Base-by-base conservation (phyloP, 352 stramenopile species). In the Elongisporangium prolatum region DNA sequence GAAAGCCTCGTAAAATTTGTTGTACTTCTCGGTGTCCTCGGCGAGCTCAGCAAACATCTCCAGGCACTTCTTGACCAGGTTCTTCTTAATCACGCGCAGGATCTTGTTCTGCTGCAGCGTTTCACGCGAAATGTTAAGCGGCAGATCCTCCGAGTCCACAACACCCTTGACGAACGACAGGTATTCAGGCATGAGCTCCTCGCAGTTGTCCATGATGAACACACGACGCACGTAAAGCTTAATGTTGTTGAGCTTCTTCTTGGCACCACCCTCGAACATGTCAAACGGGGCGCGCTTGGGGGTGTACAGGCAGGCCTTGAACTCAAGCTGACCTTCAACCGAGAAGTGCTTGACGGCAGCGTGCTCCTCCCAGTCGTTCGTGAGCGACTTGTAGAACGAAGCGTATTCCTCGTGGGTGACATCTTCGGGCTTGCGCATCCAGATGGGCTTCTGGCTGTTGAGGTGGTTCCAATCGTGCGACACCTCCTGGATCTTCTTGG, bases 131-230 rank as follows among this genome's bases (percentile, higher is more conserved):
- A 99, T 99, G 89, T 99, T 99, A 14, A 99, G 84, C 44, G 97
- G 98, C 67, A 99, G 77, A 83, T 99, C 98, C 75, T 99, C 97
- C 59, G 90, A 98, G 77, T 99, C 97, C n/a, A 99, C 98, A 54
- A 99, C 95, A 82, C 98, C 98, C 88, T 98, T 98, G 59, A 99
- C 86, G 74, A 99, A 99, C 62, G 86, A 91, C 50, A 99, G 83
- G 87, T 98, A 99, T 79, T 99, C 97, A 24, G 97, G 98, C 97
- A 99, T 99, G 59, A 99, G 72, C 61, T 99, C 97, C 79, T 99
- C 97, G 74, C 97, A 99, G 87, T 99, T 99, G 88, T 99, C 97
- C 97, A 99, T 99, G 84, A 99, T 99, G 82, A 99, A 99, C 60
- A 99, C 98, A 68, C 97, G 91, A 76, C 97, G 93, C 69, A 99